These are phyloP conservation scores for Salpingoeca rosetta DNA, from an alignment of 78 protist genomes.

Conservation along the genomic window DNA sequence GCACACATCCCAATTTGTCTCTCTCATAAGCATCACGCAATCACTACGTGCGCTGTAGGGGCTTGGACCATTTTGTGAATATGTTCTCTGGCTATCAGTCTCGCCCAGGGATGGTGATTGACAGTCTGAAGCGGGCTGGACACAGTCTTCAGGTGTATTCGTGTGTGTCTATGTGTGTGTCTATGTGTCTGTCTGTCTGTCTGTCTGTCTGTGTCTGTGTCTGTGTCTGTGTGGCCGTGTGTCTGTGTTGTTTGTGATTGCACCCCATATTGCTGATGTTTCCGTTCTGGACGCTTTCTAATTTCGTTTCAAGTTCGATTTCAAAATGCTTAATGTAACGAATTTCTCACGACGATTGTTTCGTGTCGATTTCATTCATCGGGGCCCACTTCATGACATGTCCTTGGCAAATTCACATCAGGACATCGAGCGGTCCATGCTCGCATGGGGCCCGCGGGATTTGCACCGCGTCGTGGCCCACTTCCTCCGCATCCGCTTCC, in stretches of 20 bases:
- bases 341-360: no score
- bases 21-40: neutral
- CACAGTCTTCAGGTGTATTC: no score
- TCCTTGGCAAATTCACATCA: no score
- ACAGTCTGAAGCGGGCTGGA: conserved; percentile 37
- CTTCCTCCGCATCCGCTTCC: conserved; percentile 55
- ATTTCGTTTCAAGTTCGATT: no score
- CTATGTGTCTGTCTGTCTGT: conserved; percentile 42
- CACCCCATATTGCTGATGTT: no score
- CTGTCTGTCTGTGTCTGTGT: conserved; percentile 17
- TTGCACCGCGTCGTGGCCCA: conserved; percentile 38
- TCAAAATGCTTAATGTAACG: no score
- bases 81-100: conserved; percentile 46
- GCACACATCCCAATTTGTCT: neutral
- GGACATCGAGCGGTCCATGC: no score
- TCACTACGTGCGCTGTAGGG: neutral
- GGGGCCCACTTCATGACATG: no score
- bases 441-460: no score
- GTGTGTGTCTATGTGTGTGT: conserved; percentile 41
- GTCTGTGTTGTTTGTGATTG: neutral
- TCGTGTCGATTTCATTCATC: no score
- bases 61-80: conserved; percentile 33
- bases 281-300: no score
- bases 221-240: neutral
- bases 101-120: conserved; percentile 48